Conservation (phyloP, 805 yeast genomes). For the Saturnispora sanitii region DNA sequence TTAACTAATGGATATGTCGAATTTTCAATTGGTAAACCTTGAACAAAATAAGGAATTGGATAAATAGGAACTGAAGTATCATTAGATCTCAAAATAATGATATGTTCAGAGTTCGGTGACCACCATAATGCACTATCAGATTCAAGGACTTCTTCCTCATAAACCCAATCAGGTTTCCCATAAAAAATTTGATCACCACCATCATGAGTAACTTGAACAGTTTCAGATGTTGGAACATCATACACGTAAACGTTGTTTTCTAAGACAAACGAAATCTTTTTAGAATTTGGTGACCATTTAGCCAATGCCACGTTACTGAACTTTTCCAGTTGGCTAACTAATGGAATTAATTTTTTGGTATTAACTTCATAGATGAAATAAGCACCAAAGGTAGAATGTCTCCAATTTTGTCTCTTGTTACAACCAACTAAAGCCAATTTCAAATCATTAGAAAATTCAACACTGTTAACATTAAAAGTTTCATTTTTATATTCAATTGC, state of each 20-base stretch:
- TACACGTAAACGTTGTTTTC: conserved; percentile 62
- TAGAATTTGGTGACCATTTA: conserved; percentile 67
- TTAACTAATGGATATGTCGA: conserved; percentile 49
- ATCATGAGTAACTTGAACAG: conserved; percentile 50
- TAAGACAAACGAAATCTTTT: conserved; percentile 52
- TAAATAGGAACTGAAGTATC: conserved; percentile 67
- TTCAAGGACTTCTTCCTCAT: conserved; percentile 79
- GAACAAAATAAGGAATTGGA: conserved; percentile 67
- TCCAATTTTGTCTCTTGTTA: conserved; percentile 53
- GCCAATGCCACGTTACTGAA: conserved; percentile 36
- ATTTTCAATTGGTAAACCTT: conserved; percentile 28
- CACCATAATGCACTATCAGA: conserved; percentile 75
- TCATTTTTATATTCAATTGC: conserved; percentile 31
- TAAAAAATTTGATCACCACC: conserved; percentile 67
- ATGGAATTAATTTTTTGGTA: conserved; percentile 18
- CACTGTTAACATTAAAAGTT: conserved; percentile 38
- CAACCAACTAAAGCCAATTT: conserved; percentile 49
- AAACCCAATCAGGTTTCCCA: conserved; percentile 92
- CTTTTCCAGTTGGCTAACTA: conserved; percentile 15
- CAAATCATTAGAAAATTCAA: conserved; percentile 62
- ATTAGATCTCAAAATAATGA: conserved; percentile 58
- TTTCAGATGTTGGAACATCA: conserved; percentile 23
- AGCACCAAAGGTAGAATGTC: conserved; percentile 59
- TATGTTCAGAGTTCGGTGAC: conserved; percentile 63
- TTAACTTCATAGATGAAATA: conserved; percentile 53